phyloP scores from a whole-genome alignment of 169 alveolate genomes.

The Eimeria tenella region DNA sequence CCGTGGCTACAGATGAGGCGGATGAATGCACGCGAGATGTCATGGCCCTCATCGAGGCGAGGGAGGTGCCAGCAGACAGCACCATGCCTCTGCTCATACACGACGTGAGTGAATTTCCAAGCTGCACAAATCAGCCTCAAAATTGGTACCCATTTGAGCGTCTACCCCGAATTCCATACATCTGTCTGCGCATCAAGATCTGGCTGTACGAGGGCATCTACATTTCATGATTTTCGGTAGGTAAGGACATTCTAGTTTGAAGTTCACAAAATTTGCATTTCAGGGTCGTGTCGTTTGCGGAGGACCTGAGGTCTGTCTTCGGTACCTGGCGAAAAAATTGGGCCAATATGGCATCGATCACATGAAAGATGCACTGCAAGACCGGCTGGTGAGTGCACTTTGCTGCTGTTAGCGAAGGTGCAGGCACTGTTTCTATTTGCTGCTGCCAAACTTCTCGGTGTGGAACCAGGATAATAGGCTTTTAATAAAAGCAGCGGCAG shows the following conservation, averaged over 20 bases:
- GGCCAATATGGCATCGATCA: constrained; percentile 57
- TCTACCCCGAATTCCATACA: too few species aligned
- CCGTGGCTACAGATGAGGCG: constrained; percentile 64
- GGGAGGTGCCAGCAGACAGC: constrained; percentile 66
- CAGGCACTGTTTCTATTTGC: background rate
- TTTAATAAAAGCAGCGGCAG: background rate
- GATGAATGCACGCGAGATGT: constrained; percentile 65
- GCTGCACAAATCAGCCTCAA: too few species aligned
- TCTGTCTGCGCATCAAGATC: too few species aligned
- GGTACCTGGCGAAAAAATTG: constrained; percentile 55
- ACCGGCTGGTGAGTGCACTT: constrained; percentile 35
- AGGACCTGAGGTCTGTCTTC: constrained; percentile 65
- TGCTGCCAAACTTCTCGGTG: background rate
- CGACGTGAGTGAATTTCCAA: constrained; percentile 13
- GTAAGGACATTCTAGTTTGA: too few species aligned
- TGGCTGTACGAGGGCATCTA: too few species aligned
- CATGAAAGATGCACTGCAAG: constrained; percentile 54
- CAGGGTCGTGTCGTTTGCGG: constrained; percentile 62
- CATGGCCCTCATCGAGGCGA: constrained; percentile 53
- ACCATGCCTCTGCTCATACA: constrained; percentile 63
- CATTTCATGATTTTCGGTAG: too few species aligned
- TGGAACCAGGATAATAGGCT: too few species aligned
- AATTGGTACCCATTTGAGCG: too few species aligned
- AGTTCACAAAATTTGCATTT: background rate
- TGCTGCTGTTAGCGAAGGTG: background rate